Evolutionary conservation across 2,329 filamentous ascomycete species (phyloP).

Genomic region (Aspergillus sp.): DNA sequence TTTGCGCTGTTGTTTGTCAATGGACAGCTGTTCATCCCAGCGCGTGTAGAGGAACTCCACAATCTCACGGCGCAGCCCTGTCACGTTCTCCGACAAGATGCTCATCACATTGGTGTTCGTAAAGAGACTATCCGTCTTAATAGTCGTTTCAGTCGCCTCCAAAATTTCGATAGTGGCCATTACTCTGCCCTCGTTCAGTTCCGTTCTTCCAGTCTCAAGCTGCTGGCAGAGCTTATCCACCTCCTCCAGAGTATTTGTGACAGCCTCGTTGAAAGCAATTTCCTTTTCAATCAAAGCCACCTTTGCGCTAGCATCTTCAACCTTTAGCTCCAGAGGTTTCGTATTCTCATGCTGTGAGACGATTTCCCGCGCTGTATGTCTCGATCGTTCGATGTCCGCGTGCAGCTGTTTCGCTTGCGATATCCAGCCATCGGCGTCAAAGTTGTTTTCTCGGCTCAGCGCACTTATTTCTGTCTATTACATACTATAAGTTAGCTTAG

Average conservation of each 20-base stretch:
- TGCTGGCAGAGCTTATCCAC: slow-evolving; percentile 43
- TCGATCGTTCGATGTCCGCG: slow-evolving; percentile 73
- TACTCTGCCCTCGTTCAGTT: slow-evolving; percentile 39
- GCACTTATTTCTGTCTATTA: slow-evolving; percentile 60
- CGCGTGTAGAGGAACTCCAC: slow-evolving; percentile 57
- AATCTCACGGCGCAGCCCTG: slow-evolving; percentile 58
- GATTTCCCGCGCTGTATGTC: slow-evolving; percentile 71
- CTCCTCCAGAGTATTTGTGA: slow-evolving; percentile 44
- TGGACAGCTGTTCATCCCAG: slow-evolving; percentile 61
- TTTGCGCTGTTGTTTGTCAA: slow-evolving; percentile 50
- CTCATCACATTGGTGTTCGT: slow-evolving; percentile 33
- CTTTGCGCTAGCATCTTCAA: slow-evolving; percentile 53
- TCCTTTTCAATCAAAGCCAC: slow-evolving; percentile 50
- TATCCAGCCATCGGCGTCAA: slow-evolving; percentile 80
- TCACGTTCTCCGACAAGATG: slow-evolving; percentile 57
- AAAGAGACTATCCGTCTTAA: slow-evolving; percentile 22
- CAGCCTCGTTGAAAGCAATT: slow-evolving; percentile 50
- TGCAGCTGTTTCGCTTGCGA: slow-evolving; percentile 74
- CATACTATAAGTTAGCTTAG: not conserved
- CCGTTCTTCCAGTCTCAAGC: slow-evolving; percentile 40
- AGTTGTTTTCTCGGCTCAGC: slow-evolving; percentile 67
- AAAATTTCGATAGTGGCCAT: slow-evolving; percentile 42
- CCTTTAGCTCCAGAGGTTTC: slow-evolving; percentile 54
- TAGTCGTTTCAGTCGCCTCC: slow-evolving; percentile 33
- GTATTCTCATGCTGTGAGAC: slow-evolving; percentile 66